Base-by-base conservation (phyloP, 495 filamentous ascomycete species). In the Pseudevernia furfuracea region DNA sequence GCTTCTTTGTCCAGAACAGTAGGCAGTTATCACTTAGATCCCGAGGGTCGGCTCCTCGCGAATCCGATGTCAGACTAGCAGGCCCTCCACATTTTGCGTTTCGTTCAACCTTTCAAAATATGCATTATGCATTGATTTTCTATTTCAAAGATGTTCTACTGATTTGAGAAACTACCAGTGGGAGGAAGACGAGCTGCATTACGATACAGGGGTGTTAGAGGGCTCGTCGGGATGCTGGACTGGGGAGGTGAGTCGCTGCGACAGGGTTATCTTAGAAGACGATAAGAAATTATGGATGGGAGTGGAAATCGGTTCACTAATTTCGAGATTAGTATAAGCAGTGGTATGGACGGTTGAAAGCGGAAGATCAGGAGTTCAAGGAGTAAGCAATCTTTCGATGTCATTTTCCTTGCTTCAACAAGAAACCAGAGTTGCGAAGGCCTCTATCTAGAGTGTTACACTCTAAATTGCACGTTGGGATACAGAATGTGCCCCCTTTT, bases 141-240 rank as follows among this genome's bases (percentile, higher is more conserved):
- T 39, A 39, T 23, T 21, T 23, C 21, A 7, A n/a, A 46, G 9
- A 46, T 46, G 43, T 5, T 46, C 21, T 9, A 19, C 21, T 46
- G 21, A 46, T 21, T n/a, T n/a, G 10, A 21, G 9, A 11, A 46
- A 49, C n/a, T 49, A 49, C 10, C 23, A 75, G 34, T 79, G 86
- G 48, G 74, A 69, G 28, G 81, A 79, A 28, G 90, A 96, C 73
- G 67, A 75, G 69, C 76, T 96, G 62, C 81, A 84, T 71, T 90
- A 95, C 74, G 79, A 90, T 70, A 89, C 82, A 1, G 92, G 91
- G 17, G 96, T 91, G 46, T 74, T 95, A 25, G 85, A 89, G 88
- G 87, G 2, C 69, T 95, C 37, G 78, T 85, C 4, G 85, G 84
- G 0, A 84, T 96, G 85, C 71, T 96, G 68, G 87, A 91, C 66